These are phyloP conservation scores for Psilocybe azurescens DNA, from an alignment of 768 basidiomycete genomes.

Conservation along the genomic window DNA sequence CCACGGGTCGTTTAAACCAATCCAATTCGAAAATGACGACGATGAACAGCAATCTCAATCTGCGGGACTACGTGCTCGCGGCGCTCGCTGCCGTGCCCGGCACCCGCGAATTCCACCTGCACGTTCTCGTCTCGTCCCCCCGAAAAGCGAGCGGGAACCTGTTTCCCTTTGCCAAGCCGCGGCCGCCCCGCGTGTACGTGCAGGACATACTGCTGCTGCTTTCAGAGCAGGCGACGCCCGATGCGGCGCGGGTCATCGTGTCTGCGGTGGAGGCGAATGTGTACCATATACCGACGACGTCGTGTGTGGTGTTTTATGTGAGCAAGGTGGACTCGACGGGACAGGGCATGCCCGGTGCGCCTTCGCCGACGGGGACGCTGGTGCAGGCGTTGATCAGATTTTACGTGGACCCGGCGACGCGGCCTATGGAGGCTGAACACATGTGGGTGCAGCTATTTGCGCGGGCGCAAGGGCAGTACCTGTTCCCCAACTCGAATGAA, in stretches of 20 bases:
- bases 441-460: conserved; percentile 92
- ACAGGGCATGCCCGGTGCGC: conserved; percentile 49
- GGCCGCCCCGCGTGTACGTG: conserved; percentile 63
- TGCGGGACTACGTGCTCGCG: conserved; percentile 67
- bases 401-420: conserved; percentile 66
- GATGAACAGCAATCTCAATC: conserved; percentile 25
- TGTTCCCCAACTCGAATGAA: conserved; percentile 89
- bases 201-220: conserved; percentile 82
- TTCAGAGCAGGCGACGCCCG: conserved; percentile 54
- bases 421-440: conserved; percentile 59
- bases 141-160: conserved; percentile 63
- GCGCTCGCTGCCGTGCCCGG: conserved; percentile 65
- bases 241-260: conserved; percentile 64
- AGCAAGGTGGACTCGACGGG: conserved; percentile 96
- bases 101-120: conserved; percentile 73
- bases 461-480: conserved; percentile 87
- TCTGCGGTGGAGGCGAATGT: conserved; percentile 81
- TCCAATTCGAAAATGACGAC: background rate
- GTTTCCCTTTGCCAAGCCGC: conserved; percentile 76
- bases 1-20: background rate
- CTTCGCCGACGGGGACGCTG: conserved; percentile 74
- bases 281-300: conserved; percentile 75
- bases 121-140: conserved; percentile 73
- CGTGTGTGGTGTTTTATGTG: conserved; percentile 80
- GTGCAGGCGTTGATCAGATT: conserved; percentile 68